Evolutionary conservation across 768 basidiomycete species (phyloP).

Genomic region (Hirschioporus abietinus): DNA sequence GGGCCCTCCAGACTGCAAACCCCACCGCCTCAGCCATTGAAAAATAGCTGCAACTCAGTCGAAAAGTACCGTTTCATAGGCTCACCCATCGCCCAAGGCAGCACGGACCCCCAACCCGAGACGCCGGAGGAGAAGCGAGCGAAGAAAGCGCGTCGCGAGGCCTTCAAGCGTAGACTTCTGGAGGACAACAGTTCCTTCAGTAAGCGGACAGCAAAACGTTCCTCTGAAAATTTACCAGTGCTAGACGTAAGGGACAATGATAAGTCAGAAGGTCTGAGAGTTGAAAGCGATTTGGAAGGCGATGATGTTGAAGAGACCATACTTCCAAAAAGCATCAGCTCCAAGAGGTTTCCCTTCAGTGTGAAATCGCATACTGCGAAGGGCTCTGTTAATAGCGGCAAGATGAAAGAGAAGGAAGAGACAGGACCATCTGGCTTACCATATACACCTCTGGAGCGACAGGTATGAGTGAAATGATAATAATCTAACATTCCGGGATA

Average conservation of each 20-base stretch:
- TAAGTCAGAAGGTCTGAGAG: slow-evolving; percentile 14
- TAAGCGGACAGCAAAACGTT: background rate
- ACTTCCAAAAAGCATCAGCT: slow-evolving; percentile 13
- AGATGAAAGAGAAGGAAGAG: slow-evolving; percentile 27
- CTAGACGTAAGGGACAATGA: background rate
- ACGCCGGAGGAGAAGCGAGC: slow-evolving; percentile 19
- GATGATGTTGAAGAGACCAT: slow-evolving; percentile 21
- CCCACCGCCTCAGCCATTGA: background rate
- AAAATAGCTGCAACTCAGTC: background rate
- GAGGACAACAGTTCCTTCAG: slow-evolving; percentile 37
- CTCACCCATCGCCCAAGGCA: background rate
- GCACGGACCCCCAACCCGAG: background rate
- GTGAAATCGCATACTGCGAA: slow-evolving; percentile 19
- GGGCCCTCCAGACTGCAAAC: background rate
- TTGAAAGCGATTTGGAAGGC: slow-evolving; percentile 18
- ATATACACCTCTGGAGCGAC: slow-evolving; percentile 75
- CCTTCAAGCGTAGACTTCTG: slow-evolving; percentile 46
- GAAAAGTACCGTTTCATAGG: background rate
- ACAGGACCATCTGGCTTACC: slow-evolving; percentile 65
- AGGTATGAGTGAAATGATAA: slow-evolving; percentile 32
- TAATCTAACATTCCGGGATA: background rate
- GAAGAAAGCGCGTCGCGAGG: slow-evolving; percentile 29
- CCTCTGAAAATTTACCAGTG: background rate
- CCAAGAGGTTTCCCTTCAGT: slow-evolving; percentile 10
- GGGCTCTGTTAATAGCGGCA: slow-evolving; percentile 28